Percentiles rank a stretch among this genome's conserved stretches.
Evolutionary conservation across 225 moss, liverwort and hornwort species (phyloP).

Genomic region (Polytrichum formosum): DNA sequence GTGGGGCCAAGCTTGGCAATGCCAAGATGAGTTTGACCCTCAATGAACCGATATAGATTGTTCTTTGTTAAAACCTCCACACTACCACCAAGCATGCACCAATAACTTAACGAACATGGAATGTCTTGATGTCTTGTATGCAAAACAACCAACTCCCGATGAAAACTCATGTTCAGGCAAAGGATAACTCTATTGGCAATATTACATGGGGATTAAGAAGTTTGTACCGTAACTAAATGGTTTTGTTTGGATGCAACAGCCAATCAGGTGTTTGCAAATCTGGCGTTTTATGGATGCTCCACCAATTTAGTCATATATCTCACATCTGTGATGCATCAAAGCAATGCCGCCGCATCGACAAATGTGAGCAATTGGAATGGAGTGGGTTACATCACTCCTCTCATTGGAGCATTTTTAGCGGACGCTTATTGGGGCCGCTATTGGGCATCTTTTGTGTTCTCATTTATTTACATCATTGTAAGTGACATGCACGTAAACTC

Average conservation of each 20-base stretch:
- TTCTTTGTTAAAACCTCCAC: background rate
- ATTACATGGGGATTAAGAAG: background rate
- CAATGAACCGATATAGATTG: background rate
- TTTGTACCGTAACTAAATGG: background rate
- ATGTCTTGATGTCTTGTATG: too few species aligned
- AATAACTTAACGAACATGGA: too few species aligned
- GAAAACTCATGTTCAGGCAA: background rate
- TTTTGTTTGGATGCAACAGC: conserved; percentile 12
- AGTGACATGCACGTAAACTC: background rate
- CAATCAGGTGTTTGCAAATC: conserved; percentile 34
- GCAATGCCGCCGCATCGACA: conserved; percentile 19
- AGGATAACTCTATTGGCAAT: background rate
- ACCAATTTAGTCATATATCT: conserved; percentile 28
- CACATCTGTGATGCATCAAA: conserved; percentile 23
- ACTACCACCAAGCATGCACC: background rate
- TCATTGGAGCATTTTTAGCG: conserved; percentile 14
- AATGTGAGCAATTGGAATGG: conserved; percentile 37
- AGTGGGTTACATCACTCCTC: conserved; percentile 16
- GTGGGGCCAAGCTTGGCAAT: too few species aligned
- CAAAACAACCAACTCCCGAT: too few species aligned
- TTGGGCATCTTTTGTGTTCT: conserved; percentile 4
- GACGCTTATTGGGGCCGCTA: conserved; percentile 21
- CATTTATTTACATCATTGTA: conserved; percentile 5
- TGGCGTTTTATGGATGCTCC: conserved; percentile 20
- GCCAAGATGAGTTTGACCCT: too few species aligned